A percentile compares a stretch with the other conserved stretches of the same genome.
These are phyloP conservation scores for Rubus idaeus DNA, from an alignment of 306 rosid species.

Conservation along the genomic window DNA sequence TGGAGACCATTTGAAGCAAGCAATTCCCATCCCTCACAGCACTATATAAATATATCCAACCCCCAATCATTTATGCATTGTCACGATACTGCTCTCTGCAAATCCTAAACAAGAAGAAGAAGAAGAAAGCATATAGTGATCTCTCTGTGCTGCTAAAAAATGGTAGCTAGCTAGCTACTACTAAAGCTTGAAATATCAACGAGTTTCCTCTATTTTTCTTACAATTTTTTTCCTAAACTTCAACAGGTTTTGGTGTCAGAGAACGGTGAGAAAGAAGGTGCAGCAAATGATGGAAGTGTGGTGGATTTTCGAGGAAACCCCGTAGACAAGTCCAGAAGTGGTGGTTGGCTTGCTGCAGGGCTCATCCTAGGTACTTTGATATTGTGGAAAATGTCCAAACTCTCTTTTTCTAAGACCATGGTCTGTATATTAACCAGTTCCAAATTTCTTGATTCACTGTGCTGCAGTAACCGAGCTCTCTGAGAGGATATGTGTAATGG, in stretches of 20 bases:
- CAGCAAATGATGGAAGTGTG: constrained; percentile 39
- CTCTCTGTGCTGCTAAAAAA: constrained; percentile 23
- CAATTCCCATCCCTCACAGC: constrained; percentile 14
- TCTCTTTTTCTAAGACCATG: not conserved
- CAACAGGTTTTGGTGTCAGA: constrained; percentile 58
- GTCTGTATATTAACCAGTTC: not conserved
- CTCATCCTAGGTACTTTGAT: constrained; percentile 70
- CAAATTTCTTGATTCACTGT: not conserved
- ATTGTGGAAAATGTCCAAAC: not conserved
- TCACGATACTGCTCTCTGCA: not conserved
- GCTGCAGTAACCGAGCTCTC: constrained; percentile 80
- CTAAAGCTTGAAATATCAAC: not conserved
- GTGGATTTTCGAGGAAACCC: constrained; percentile 70
- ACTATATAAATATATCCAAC: constrained; percentile 7
- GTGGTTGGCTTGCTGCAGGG: constrained; percentile 93
- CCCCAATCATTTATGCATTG: constrained; percentile 26
- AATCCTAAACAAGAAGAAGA: not conserved
- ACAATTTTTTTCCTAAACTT: constrained; percentile 1
- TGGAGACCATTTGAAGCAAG: constrained; percentile 29
- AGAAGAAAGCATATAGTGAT: not conserved
- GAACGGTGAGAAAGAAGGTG: constrained; percentile 42
- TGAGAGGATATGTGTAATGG: constrained; percentile 89
- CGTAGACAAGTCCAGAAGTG: constrained; percentile 64
- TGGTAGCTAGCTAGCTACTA: constrained; percentile 49
- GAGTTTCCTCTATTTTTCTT: not conserved